phyloP scores from a whole-genome alignment of 2,329 filamentous ascomycete species.

The Zopfia rhizophila region DNA sequence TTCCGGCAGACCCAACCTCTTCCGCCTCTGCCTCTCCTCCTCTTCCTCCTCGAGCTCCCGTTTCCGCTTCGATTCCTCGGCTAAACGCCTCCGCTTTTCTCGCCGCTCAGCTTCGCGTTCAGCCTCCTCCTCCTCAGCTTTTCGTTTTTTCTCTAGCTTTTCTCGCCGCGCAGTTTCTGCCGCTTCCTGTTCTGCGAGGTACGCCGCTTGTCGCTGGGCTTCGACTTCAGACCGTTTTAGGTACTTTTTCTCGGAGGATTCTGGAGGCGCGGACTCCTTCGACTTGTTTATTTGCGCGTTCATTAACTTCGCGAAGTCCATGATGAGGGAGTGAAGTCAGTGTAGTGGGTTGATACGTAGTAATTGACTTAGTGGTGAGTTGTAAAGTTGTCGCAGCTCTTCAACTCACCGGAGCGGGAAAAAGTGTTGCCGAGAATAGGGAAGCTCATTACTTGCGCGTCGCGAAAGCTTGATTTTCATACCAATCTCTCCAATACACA shows the following conservation, averaged over 20 bases:
- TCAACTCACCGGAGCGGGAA: no score
- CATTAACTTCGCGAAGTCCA: conserved; percentile 98
- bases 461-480: no score
- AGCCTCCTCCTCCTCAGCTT: conserved; percentile 85
- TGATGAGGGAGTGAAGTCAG: conserved; percentile 61
- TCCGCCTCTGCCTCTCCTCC: conserved; percentile 77
- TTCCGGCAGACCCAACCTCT: conserved; percentile 83
- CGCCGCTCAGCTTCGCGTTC: conserved; percentile 75
- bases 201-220: conserved; percentile 80
- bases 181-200: conserved; percentile 81
- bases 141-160: conserved; percentile 80
- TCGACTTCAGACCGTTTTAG: conserved; percentile 87
- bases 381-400: no score
- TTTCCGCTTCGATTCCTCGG: conserved; percentile 78
- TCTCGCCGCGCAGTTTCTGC: conserved; percentile 77
- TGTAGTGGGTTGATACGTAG: no score
- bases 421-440: no score
- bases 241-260: conserved; percentile 70
- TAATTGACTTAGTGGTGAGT: no score
- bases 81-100: conserved; percentile 82
- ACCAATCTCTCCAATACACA: no score
- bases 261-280: conserved; percentile 62
- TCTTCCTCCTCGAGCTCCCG: conserved; percentile 78
- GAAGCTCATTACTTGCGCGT: no score
- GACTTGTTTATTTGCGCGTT: conserved; percentile 89